Base-by-base conservation (phyloP, 257 asterid species). In the Solanum lycopersicoides region DNA sequence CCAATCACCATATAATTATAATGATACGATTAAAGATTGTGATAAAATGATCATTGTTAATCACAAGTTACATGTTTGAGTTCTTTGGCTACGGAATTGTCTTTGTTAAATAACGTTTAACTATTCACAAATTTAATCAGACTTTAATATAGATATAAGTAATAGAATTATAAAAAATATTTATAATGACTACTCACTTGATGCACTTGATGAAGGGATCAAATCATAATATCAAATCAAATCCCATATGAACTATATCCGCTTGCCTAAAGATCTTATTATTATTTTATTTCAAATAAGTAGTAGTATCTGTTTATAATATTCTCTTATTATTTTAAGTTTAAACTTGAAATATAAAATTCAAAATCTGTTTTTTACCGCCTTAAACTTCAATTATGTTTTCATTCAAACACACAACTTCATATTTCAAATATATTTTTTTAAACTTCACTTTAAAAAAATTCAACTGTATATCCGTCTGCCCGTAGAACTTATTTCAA, bases 71-170 rank as follows among this genome's bases (percentile, higher is more conserved):
- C 1, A 56, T 3, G 5, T 56, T 56, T n/a, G 25, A 56, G 5
- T 56, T 56, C 0, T 1, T 0, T 56, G 0, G 0, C 0, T 56
- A 56, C 0, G 2, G 2, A 56, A 4, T 56, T 0, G 0, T 23
- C 9, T 56, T 56, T 56, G 11, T 44, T 44, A 44, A 1, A 44
- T 1, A 11, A 44, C 2, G 4, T 0, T 44, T 44, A 18, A 53
- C 23, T 53, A 23, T 1, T 23, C 20, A 0, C 4, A 20, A 20
- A 56, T 56, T 56, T 56, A 20, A 1, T 56, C 5, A 0, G 1
- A 2, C 25, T 56, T 4, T 1, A 56, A 56, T 20, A 20, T 56
- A n/a, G 1, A 9, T 20, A 56, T 20, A 0, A 0, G 11, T 7
- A 2, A 42, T 11, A 1, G 14, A 0, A 44, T 44, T 0, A 10